phyloP scores from a whole-genome alignment of 2,329 filamentous ascomycete genomes.

The Penicillium paneum region DNA sequence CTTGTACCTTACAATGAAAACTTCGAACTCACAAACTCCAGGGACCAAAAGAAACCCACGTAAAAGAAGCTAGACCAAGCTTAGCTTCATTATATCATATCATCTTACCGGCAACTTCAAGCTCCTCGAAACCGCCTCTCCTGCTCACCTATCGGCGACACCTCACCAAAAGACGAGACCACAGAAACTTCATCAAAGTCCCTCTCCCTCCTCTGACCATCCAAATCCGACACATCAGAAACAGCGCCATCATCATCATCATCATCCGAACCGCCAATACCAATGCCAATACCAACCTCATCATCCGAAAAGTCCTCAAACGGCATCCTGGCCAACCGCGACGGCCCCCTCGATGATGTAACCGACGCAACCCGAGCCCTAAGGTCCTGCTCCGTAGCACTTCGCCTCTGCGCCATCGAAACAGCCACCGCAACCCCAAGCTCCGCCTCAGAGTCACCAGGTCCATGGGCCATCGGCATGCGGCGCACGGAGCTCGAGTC shows the following conservation, averaged over 20 bases:
- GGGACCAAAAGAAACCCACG: not conserved
- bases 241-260: conserved; percentile 27
- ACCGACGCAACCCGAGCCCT: not conserved
- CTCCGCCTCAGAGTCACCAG: conserved; percentile 6
- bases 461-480: not conserved
- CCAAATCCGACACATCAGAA: conserved; percentile 27
- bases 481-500: not conserved
- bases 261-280: not conserved
- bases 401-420: conserved; percentile 11
- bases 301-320: conserved; percentile 18
- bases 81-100: not conserved
- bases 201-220: conserved; percentile 8
- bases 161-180: conserved; percentile 31
- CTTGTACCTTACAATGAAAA: not conserved
- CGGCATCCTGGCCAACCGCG: conserved; percentile 18
- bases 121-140: not conserved
- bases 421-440: conserved; percentile 13
- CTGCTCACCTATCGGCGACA: conserved; percentile 1
- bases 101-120: not conserved
- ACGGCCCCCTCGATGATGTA: conserved; percentile 3
- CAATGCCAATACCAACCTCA: conserved; percentile 4
- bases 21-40: not conserved
- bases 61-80: not conserved
- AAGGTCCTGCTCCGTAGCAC: conserved; percentile 11
- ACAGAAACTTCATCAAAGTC: conserved; percentile 32